phyloP scores from a whole-genome alignment of 2,329 filamentous ascomycete species.

The Huntiella omanensis region DNA sequence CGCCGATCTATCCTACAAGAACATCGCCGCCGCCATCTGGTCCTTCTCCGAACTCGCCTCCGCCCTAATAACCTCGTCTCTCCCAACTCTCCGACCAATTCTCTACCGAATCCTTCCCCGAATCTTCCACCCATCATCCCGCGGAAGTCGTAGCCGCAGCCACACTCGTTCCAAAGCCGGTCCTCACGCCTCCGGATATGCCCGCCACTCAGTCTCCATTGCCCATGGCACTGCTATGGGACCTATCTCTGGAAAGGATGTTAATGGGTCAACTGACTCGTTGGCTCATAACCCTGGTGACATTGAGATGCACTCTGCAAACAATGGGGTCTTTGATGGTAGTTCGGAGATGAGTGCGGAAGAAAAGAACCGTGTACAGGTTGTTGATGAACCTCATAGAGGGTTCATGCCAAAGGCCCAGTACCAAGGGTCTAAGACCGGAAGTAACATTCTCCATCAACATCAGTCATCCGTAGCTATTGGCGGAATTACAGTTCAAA shows the following conservation, averaged over 20 bases:
- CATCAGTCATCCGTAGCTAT: conserved; percentile 2
- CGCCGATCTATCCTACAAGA: conserved; percentile 14
- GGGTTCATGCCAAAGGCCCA: background rate
- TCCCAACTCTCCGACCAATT: conserved; percentile 15
- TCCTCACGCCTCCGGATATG: background rate
- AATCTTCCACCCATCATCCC: conserved; percentile 10
- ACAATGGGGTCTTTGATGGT: background rate
- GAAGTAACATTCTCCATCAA: background rate
- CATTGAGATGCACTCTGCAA: conserved; percentile 4
- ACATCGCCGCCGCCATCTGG: conserved; percentile 15
- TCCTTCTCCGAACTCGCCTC: conserved; percentile 14
- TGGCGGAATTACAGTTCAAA: conserved; percentile 7
- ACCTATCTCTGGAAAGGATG: conserved; percentile 1
- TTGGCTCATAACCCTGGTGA: conserved; percentile 1
- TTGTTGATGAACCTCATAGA: conserved; percentile 1
- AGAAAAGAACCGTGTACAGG: background rate
- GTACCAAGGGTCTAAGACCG: background rate
- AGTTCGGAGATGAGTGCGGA: background rate
- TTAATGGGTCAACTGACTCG: conserved; percentile 3
- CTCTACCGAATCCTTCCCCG: conserved; percentile 15
- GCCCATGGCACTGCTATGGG: background rate
- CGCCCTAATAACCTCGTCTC: conserved; percentile 14
- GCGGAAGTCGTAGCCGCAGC: conserved; percentile 1
- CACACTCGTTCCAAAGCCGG: background rate
- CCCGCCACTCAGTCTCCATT: conserved; percentile 3